These are phyloP conservation scores for Trichocladium uniseriatum DNA, from an alignment of 495 filamentous ascomycete species.

Conservation along the genomic window DNA sequence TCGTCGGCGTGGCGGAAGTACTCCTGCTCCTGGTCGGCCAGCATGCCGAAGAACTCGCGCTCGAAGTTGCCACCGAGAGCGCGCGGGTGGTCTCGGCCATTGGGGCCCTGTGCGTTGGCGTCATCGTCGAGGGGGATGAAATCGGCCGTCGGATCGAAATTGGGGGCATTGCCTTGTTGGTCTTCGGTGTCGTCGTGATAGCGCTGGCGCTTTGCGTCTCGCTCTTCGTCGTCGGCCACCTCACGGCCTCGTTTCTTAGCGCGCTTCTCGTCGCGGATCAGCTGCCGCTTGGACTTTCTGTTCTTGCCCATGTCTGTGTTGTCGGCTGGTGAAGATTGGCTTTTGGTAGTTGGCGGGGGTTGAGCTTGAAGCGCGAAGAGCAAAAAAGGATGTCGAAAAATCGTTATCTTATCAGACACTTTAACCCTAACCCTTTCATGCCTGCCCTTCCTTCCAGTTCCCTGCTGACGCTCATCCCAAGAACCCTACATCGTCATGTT, in stretches of 20 bases:
- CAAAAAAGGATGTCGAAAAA: slow-evolving; percentile 7
- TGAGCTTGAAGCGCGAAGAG: background rate
- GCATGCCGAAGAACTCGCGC: slow-evolving; percentile 74
- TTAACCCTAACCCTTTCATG: slow-evolving; percentile 2
- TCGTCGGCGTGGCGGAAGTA: slow-evolving; percentile 87
- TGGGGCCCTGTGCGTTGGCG: background rate
- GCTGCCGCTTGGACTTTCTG: slow-evolving; percentile 37
- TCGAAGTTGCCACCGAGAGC: slow-evolving; percentile 25
- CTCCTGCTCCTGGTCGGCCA: slow-evolving; percentile 83
- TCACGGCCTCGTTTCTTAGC: slow-evolving; percentile 32
- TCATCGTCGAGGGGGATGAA: slow-evolving; percentile 25
- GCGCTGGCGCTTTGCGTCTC: slow-evolving; percentile 32
- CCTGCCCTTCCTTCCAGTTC: background rate
- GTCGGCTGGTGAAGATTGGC: no score
- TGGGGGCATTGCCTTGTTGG: background rate
- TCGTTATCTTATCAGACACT: slow-evolving; percentile 8
- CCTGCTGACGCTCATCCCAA: no score
- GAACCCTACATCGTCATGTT: no score
- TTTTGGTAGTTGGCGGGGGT: background rate
- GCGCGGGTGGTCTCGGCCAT: background rate
- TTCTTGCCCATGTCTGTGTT: slow-evolving; percentile 24
- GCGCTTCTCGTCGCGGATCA: slow-evolving; percentile 38
- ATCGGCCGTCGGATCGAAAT: slow-evolving; percentile 14
- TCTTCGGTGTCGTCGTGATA: slow-evolving; percentile 17
- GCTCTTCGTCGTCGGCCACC: slow-evolving; percentile 22